Base-by-base conservation (phyloP, 768 basidiomycete genomes). In the Russula griseocarnosa region DNA sequence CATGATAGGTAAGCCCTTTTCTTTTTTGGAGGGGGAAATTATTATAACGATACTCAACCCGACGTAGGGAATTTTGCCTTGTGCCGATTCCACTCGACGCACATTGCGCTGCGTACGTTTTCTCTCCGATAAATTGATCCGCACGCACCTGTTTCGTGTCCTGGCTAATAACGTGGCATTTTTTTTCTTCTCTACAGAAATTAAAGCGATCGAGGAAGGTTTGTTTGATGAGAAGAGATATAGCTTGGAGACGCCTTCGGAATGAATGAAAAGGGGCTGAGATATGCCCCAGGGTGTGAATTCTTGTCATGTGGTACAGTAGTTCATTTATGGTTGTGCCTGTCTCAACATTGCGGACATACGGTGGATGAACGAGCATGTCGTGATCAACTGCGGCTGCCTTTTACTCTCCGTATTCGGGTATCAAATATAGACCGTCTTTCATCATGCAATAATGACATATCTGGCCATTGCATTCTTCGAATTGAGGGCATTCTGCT, bases 61-160 rank as follows among this genome's bases (percentile, higher is more conserved):
- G 18, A 50, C 5, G 18, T 61, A 82, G 81, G 83, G 14, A 86
- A 86, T 69, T 71, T 89, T 10, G 83, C 83, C 0, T 66, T 83
- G 66, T 82, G 81, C 62, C 78, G 87, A 0, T 88, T 87, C 79
- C 79, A 86, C 72, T 88, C 87, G 6, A 86, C 82, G 62, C 84
- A 84, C 68, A 56, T 88, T 42, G 86, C 85, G 0, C 75, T 87
- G 53, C 85, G 85, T 88, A 70, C 70, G 86, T 82, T 44, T 26
- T 22, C 51, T 9, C 11, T 47, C 28, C 2, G 6, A 47, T 47
- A 22, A 47, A 47, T 22, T n/a, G 24, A 13, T 54, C 58, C 49
- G 22, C 47, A 56, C 30, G 38, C 32, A 2, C 24, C 1, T 42
- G 14, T 36, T 40, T 8, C 5, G 2, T n/a, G 3, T 32, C 13